phyloP scores from a whole-genome alignment of 192 early-diverging fungal species.

The Powellomyces hirtus region DNA sequence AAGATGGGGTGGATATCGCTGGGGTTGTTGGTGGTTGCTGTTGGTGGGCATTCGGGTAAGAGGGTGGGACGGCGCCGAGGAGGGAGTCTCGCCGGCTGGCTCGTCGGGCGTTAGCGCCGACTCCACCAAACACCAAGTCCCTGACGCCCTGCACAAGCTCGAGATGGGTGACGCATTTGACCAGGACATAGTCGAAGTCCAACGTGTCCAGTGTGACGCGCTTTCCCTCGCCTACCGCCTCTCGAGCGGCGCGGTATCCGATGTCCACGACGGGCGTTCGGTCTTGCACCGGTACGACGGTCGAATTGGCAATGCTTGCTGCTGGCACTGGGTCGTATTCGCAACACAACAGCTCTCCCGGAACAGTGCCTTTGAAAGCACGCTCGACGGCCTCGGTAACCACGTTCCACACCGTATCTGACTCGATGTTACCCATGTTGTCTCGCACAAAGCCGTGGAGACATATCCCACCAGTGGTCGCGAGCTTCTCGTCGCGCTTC shows the following conservation, averaged over 20 bases:
- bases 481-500: conserved; percentile 48
- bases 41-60: no score
- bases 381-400: conserved; percentile 39
- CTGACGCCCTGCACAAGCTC: conserved; percentile 45
- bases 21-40: no score
- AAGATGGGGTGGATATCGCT: neutral
- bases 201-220: conserved; percentile 44
- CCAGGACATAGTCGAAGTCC: conserved; percentile 51
- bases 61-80: neutral
- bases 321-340: conserved; percentile 25
- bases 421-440: conserved; percentile 37
- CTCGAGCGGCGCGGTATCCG: conserved; percentile 31
- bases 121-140: conserved; percentile 33
- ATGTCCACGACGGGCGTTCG: conserved; percentile 15
- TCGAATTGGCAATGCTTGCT: neutral
- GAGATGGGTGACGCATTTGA: conserved; percentile 57
- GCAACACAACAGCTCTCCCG: conserved; percentile 48
- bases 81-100: conserved; percentile 9
- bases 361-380: conserved; percentile 45
- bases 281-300: neutral
- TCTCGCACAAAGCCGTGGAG: conserved; percentile 45
- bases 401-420: conserved; percentile 26
- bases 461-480: conserved; percentile 54
- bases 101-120: conserved; percentile 4
- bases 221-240: conserved; percentile 21